Evolutionary conservation across 129 eudicot genomes (phyloP).

Genomic region (Ambrosia trifida): DNA sequence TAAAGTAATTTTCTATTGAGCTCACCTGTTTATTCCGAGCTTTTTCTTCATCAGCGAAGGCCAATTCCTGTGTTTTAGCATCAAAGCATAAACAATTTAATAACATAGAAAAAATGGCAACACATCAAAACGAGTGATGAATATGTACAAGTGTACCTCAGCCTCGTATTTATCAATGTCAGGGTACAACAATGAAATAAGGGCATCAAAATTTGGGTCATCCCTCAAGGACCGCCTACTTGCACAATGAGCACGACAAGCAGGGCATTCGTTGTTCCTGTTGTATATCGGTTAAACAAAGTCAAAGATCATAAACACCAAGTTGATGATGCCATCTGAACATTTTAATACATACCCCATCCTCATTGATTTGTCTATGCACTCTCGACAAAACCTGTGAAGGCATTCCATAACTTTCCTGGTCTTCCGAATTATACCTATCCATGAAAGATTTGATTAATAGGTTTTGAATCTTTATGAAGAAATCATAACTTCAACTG

Average conservation of each 20-base stretch:
- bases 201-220: slow-evolving; percentile 53
- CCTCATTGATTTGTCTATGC: slow-evolving; percentile 97
- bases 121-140: slow-evolving; percentile 11
- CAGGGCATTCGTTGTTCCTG: slow-evolving; percentile 77
- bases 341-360: slow-evolving; percentile 59
- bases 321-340: slow-evolving; percentile 1
- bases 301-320: not conserved
- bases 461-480: not conserved
- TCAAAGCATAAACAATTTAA: not conserved
- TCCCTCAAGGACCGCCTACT: slow-evolving; percentile 75
- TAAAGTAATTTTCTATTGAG: slow-evolving; percentile 7
- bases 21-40: slow-evolving; percentile 85
- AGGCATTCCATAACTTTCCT: slow-evolving; percentile 97
- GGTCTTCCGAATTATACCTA: slow-evolving; percentile 91
- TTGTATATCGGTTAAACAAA: slow-evolving; percentile 5
- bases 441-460: slow-evolving; percentile 13
- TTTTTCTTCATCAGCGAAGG: slow-evolving; percentile 85
- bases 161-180: slow-evolving; percentile 59
- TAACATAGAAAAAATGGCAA: not conserved
- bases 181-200: slow-evolving; percentile 48
- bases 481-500: not conserved
- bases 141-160: slow-evolving; percentile 41
- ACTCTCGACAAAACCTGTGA: slow-evolving; percentile 97
- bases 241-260: slow-evolving; percentile 73
- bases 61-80: slow-evolving; percentile 61